These are phyloP conservation scores for Suillus subalutaceus DNA, from an alignment of 768 basidiomycete species.

Conservation along the genomic window DNA sequence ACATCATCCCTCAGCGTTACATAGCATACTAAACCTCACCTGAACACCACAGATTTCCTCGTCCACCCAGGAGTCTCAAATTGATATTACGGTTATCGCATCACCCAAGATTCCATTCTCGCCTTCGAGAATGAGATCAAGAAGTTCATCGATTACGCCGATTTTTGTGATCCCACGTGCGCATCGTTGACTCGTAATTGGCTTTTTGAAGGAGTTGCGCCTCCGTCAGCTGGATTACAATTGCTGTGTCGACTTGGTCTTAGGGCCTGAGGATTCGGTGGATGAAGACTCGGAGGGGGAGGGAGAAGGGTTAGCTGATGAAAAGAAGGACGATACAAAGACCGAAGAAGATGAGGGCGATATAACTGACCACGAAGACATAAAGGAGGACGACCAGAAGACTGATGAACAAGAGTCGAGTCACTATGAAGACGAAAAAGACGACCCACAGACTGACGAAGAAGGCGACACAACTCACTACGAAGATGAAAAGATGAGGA, in stretches of 20 bases:
- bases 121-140: conserved; percentile 3
- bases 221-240: conserved; percentile 1
- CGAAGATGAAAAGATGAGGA: not conserved
- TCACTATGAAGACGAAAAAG: not conserved
- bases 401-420: not conserved
- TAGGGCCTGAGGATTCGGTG: not conserved
- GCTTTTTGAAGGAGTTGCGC: not conserved
- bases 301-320: not conserved
- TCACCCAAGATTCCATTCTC: not conserved
- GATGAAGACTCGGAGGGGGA: not conserved
- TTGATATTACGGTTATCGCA: not conserved
- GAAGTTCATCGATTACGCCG: not conserved
- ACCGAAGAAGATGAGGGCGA: no score
- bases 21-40: not conserved
- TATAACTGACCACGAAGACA: no score
- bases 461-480: no score
- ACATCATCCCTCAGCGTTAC: not conserved
- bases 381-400: not conserved
- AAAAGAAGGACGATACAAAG: not conserved
- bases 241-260: not conserved
- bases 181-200: conserved; percentile 3
- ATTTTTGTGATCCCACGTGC: not conserved
- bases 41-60: not conserved
- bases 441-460: no score
- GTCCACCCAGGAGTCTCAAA: not conserved